Percentiles rank a stretch among this genome's conserved stretches.
phyloP scores from a whole-genome alignment of 2,329 filamentous ascomycete genomes.

The Fusarium sambucinum region DNA sequence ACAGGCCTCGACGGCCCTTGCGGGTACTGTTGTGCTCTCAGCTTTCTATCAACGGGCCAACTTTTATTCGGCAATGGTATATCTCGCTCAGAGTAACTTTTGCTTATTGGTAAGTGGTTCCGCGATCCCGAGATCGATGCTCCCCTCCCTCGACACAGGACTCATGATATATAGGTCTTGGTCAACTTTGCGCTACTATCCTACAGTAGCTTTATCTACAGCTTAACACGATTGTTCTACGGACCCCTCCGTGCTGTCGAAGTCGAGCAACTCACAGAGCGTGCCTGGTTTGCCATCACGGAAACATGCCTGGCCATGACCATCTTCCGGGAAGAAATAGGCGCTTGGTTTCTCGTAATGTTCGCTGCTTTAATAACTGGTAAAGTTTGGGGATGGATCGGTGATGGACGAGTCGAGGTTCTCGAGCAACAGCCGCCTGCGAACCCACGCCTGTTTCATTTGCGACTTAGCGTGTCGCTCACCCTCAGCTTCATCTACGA shows the following conservation, averaged over 20 bases:
- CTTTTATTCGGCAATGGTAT: slow-evolving; percentile 98
- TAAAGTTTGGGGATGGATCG: slow-evolving; percentile 99
- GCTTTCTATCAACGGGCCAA: slow-evolving; percentile 96
- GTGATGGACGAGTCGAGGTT: slow-evolving; percentile 91
- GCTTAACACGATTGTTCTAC: slow-evolving; percentile 89
- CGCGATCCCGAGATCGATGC: slow-evolving; percentile 2
- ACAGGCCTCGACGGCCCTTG: slow-evolving; percentile 84
- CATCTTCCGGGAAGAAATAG: slow-evolving; percentile 94
- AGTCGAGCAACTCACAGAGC: slow-evolving; percentile 96
- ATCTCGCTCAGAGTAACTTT: slow-evolving; percentile 95
- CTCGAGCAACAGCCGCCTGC: slow-evolving; percentile 94
- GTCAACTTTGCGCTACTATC: slow-evolving; percentile 89
- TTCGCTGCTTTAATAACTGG: slow-evolving; percentile 92
- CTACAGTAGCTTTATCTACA: slow-evolving; percentile 84
- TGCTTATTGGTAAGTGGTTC: slow-evolving; percentile 82
- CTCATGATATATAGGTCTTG: slow-evolving; percentile 72
- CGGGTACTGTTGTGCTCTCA: slow-evolving; percentile 84
- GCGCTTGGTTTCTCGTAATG: slow-evolving; percentile 95
- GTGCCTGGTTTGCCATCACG: slow-evolving; percentile 97
- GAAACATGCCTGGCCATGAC: slow-evolving; percentile 99
- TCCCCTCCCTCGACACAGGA: slow-evolving; percentile 20
- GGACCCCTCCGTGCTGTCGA: slow-evolving; percentile 92
- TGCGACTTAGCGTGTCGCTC: slow-evolving; percentile 82
- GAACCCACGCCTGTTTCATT: slow-evolving; percentile 89
- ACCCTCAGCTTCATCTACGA: slow-evolving; percentile 84